Base-by-base conservation (phyloP, 2,329 filamentous ascomycete genomes). In the Botrytis tulipae region DNA sequence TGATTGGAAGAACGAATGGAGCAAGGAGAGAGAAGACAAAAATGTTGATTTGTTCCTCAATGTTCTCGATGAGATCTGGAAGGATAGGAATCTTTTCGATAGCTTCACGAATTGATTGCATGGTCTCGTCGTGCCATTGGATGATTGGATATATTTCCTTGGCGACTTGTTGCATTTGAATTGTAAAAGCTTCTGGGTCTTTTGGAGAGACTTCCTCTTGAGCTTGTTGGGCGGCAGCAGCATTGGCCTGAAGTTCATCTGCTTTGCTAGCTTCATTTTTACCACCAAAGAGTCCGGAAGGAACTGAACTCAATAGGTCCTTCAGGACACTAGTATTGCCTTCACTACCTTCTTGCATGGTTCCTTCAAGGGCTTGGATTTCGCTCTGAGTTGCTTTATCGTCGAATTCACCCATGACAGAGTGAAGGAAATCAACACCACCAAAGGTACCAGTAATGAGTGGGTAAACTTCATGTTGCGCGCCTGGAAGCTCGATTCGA, bases 21-120 rank as follows among this genome's bases (percentile, higher is more conserved):
- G 95, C 95, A 77, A 98, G 89, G 72, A 97, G 87, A n/a, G 92
- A 93, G 83, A 97, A 97, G 74, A 97, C 93, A 82, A 97, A 97
- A 78, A 95, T 84, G 71, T 92, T 96, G 76, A 97, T 87, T 83
- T 97, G 92, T 75, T 97, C 93, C 82, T 95, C 91, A 25, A 97
- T 84, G 81, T 97, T 90, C 83, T 97, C 94, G 73, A 97, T 88
- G 60, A 97, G 86, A 78, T 97, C 92, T 71, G 93, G 93, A 29
- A 98, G 85, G 57, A 97, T 87, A 0, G 95, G 95, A 59, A 98
- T 94, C 77, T 93, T 91, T 82, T 97, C 93, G 74, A 97, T 91
- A 20, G 93, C 90, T 78, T 91, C 86, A 65, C 89, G 89, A 79
- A 98, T 95, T 70, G 84, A 84, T 84, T 95, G 91, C 87, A 98